Conservation (phyloP, 2,329 filamentous ascomycete species). For the Fusarium devonianum region DNA sequence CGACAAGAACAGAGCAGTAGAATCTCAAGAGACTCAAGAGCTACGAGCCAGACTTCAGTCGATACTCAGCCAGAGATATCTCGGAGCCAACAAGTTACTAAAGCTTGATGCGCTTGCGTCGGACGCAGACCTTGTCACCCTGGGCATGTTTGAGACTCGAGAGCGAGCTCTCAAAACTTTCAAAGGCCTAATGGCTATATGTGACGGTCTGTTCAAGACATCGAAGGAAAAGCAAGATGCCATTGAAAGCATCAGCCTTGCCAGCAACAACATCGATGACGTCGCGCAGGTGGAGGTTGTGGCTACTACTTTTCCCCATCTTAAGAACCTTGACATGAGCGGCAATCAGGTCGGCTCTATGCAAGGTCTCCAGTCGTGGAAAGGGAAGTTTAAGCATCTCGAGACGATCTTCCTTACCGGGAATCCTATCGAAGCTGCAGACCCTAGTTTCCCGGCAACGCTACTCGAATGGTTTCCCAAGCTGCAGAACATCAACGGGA, state of each 20-base stretch:
- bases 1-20: constrained; percentile 49
- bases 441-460: constrained; percentile 69
- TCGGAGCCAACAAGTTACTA: constrained; percentile 74
- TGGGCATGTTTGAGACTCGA: constrained; percentile 77
- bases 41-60: constrained; percentile 72
- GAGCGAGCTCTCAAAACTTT: constrained; percentile 86
- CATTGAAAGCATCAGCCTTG: constrained; percentile 82
- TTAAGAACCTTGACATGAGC: constrained; percentile 89
- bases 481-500: constrained; percentile 77
- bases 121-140: constrained; percentile 74
- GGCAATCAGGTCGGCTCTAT: constrained; percentile 78
- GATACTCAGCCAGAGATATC: constrained; percentile 79
- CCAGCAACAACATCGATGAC: constrained; percentile 78
- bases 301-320: constrained; percentile 79
- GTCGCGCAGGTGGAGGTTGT: constrained; percentile 77
- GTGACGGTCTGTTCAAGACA: constrained; percentile 78
- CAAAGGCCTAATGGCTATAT: constrained; percentile 87
- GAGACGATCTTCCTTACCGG: constrained; percentile 81
- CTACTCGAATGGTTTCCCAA: constrained; percentile 84
- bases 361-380: constrained; percentile 76
- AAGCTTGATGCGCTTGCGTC: constrained; percentile 80
- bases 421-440: constrained; percentile 73
- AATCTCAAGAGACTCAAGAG: constrained; percentile 63
- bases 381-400: constrained; percentile 77
- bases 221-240: constrained; percentile 76